Conservation (phyloP, 2,329 filamentous ascomycete species). For the Stemphylium beticola region DNA sequence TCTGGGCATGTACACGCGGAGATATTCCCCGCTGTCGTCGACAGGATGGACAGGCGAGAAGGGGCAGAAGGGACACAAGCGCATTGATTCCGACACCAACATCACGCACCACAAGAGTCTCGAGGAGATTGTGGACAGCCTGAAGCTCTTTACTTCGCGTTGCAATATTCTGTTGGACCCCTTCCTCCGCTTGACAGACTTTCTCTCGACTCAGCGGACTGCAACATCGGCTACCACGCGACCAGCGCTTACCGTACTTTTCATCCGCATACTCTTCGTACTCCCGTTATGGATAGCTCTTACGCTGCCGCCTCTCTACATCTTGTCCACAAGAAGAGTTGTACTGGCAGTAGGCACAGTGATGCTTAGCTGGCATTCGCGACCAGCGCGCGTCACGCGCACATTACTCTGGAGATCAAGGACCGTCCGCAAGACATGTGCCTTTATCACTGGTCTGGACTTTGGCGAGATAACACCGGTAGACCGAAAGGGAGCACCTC, state of each 20-base stretch:
- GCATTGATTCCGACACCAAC: constrained; percentile 62
- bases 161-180: constrained; percentile 94
- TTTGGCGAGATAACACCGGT: constrained; percentile 60
- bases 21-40: constrained; percentile 88
- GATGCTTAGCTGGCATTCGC: constrained; percentile 88
- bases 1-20: constrained; percentile 86
- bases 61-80: constrained; percentile 59
- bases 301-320: constrained; percentile 79
- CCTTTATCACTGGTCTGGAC: constrained; percentile 79
- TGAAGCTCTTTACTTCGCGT: constrained; percentile 86
- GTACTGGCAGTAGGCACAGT: constrained; percentile 86
- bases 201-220: constrained; percentile 87
- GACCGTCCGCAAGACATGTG: constrained; percentile 71
- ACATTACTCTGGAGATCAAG: constrained; percentile 90
- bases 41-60: constrained; percentile 76
- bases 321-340: constrained; percentile 86
- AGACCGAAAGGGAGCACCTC: constrained; percentile 42
- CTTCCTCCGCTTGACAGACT: constrained; percentile 86
- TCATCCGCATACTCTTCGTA: constrained; percentile 85
- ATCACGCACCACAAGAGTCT: constrained; percentile 89
- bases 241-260: constrained; percentile 86
- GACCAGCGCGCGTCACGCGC: constrained; percentile 81
- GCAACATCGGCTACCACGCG: constrained; percentile 89
- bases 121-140: constrained; percentile 94
- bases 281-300: constrained; percentile 87